Evolutionary conservation across 2,329 filamentous ascomycete genomes (phyloP).

Genomic region (Parastagonospora avenae): DNA sequence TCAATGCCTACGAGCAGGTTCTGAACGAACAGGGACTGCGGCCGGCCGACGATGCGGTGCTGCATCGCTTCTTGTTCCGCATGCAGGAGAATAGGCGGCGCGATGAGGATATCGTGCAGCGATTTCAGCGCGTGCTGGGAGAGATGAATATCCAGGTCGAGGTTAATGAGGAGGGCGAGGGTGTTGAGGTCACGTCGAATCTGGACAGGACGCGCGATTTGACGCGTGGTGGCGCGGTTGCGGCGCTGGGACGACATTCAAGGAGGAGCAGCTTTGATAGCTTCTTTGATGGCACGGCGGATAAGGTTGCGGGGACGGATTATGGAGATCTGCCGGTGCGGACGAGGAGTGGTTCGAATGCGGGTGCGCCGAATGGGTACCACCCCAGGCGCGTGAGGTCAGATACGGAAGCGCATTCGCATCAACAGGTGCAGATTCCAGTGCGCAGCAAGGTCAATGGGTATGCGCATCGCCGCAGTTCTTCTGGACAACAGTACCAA

Average conservation of each 20-base stretch:
- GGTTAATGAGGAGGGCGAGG: conserved; percentile 55
- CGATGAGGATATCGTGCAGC: conserved; percentile 62
- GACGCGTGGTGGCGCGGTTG: conserved; percentile 27
- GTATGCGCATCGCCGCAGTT: conserved; percentile 15
- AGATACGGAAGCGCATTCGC: conserved; percentile 30
- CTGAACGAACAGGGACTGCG: conserved; percentile 73
- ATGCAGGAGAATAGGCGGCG: conserved; percentile 52
- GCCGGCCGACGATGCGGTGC: conserved; percentile 74
- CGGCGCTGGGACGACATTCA: conserved; percentile 22
- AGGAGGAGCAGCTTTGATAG: conserved; percentile 64
- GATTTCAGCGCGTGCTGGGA: conserved; percentile 70
- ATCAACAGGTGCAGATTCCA: conserved; percentile 29
- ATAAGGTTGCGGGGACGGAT: conserved; percentile 54
- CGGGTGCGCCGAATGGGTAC: conserved; percentile 9
- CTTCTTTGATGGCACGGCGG: conserved; percentile 62
- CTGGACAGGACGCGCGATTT: conserved; percentile 32
- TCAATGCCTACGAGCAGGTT: conserved; percentile 78
- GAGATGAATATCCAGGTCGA: conserved; percentile 68
- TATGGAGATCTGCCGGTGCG: conserved; percentile 22
- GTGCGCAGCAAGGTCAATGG: conserved; percentile 33
- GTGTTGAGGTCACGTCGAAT: conserved; percentile 41
- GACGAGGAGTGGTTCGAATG: conserved; percentile 24
- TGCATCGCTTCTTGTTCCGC: conserved; percentile 78
- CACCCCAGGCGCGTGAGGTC: conserved; percentile 30
- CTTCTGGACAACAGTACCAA: conserved; percentile 25